Evolutionary conservation across 2,329 filamentous ascomycete genomes (phyloP), one percentile per base, ranked within the genome.

Genomic region (Apiospora sp.): DNA sequence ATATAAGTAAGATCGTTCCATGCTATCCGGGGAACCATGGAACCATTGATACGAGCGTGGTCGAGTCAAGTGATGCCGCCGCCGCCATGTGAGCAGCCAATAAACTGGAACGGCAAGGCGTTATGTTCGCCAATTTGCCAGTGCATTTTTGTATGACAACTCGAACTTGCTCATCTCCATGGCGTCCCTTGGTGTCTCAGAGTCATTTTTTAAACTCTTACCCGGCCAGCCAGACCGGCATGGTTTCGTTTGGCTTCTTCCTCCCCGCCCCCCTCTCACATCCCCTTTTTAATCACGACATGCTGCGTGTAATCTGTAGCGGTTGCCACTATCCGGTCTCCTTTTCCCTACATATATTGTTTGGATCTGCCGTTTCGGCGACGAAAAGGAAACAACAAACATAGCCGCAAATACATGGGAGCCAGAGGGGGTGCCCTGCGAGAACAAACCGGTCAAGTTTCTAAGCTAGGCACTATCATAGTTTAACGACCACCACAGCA

Each of bases 131-230:
- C 30, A 24, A 37, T 41, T 64, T 64, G n/a, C 37, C 58, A 64
- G 37, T 41, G 13, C 34, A 41, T 34, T 41, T 34, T 41, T 41
- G 58, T 64, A 37, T 41, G 58, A 64, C 58, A 64, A 64, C 30
- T 64, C 22, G 58, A 64, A 64, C 19, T 64, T 64, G 58, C 58
- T 64, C 58, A 64, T 64, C 58, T 64, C 58, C 34, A 64, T 41
- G 58, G 58, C 58, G 58, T 64, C 58, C 34, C 58, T 64, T 64
- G n/a, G 58, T 64, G 58, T 64, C 58, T 64, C 58, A 41, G 34
- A 34, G 19, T 64, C 22, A 64, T 24, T 41, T 64, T 41, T n/a
- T 37, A 3, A 4, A 4, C 58, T 64, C 34, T 41, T 41, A 34
- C 22, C 58, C 58, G 37, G 58, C 58, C 58, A 61, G 34, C 19